Evolutionary conservation across 306 rosid species (phyloP).

Genomic region (Cucurbita maxima): DNA sequence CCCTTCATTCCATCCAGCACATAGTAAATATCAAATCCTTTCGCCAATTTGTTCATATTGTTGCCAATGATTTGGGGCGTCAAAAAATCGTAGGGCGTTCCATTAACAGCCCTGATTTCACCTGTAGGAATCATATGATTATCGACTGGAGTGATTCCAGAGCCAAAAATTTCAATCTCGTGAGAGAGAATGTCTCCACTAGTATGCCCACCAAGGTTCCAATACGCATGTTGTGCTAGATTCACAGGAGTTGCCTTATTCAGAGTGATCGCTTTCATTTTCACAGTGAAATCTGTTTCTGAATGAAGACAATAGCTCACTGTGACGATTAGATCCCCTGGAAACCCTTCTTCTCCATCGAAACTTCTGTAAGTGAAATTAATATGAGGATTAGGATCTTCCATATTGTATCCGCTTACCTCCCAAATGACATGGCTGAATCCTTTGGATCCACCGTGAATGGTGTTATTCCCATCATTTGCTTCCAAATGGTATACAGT

Average conservation of each 20-base stretch:
- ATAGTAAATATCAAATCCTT: conserved; percentile 1
- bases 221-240: conserved; percentile 6
- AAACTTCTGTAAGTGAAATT: background rate
- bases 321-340: background rate
- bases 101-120: background rate
- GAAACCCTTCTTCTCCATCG: conserved; percentile 8
- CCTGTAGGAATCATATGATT: background rate
- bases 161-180: background rate
- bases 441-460: conserved; percentile 10
- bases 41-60: background rate
- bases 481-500: background rate
- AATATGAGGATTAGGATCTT: background rate
- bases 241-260: conserved; percentile 9
- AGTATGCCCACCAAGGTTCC: conserved; percentile 9
- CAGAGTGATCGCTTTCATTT: background rate
- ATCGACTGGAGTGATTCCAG: background rate
- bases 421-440: conserved; percentile 7
- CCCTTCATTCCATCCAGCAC: background rate
- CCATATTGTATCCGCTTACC: background rate
- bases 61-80: background rate
- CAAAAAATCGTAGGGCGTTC: conserved; percentile 9
- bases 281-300: background rate
- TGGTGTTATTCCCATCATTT: background rate
- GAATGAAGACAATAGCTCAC: background rate
- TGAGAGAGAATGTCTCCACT: conserved; percentile 3